phyloP scores from a whole-genome alignment of 495 filamentous ascomycete genomes.

The Patellaria atrata region DNA sequence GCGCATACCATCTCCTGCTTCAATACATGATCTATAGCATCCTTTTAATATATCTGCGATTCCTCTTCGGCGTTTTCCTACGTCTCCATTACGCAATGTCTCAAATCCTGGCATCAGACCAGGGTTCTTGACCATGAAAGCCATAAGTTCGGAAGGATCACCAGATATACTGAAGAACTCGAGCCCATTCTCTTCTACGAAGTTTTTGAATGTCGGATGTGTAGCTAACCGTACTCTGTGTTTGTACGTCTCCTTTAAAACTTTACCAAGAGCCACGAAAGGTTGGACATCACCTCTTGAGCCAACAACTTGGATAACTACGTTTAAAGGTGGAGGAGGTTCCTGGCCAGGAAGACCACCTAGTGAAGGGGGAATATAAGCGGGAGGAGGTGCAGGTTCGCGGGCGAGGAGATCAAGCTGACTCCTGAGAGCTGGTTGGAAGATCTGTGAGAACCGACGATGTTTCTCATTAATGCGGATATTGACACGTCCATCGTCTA shows the following conservation, averaged over 20 bases:
- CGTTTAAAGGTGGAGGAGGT: conserved; percentile 33
- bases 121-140: conserved; percentile 35
- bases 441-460: conserved; percentile 45
- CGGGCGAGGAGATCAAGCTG: conserved; percentile 35
- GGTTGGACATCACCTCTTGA: conserved; percentile 42
- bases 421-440: conserved; percentile 48
- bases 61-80: conserved; percentile 25
- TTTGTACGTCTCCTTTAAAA: conserved; percentile 30
- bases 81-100: conserved; percentile 25
- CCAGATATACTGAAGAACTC: conserved; percentile 54
- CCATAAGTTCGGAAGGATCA: conserved; percentile 49
- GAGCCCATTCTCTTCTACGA: conserved; percentile 38
- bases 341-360: conserved; percentile 44
- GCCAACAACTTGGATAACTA: conserved; percentile 41
- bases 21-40: conserved; percentile 50
- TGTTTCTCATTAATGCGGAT: conserved; percentile 60
- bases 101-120: conserved; percentile 32
- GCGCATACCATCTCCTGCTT: conserved; percentile 30
- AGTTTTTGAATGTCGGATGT: conserved; percentile 43
- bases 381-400: conserved; percentile 35
- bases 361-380: conserved; percentile 47
- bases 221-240: conserved; percentile 49
- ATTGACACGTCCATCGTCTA: conserved; percentile 55
- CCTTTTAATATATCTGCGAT: conserved; percentile 49
- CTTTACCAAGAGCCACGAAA: conserved; percentile 39